phyloP scores from a whole-genome alignment of 1,284 basidiomycete species.

The Cryptococcus sp. region DNA sequence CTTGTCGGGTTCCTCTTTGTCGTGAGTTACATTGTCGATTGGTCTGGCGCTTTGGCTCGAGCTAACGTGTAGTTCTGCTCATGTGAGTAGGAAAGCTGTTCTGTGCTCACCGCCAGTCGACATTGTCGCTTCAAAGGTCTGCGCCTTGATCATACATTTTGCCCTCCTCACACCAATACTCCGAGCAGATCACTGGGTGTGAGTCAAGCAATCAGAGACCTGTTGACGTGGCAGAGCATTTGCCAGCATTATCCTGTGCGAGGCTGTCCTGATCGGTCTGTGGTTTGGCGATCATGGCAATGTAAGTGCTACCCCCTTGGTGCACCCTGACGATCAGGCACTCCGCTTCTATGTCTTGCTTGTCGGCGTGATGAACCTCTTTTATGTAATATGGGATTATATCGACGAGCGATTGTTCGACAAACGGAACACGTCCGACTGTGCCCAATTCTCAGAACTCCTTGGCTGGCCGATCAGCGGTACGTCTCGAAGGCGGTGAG shows the following conservation, averaged over 20 bases:
- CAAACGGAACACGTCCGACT: conserved; percentile 44
- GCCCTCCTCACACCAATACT: conserved; percentile 40
- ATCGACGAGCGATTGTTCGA: conserved; percentile 44
- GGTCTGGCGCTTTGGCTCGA: too few relatives aligned
- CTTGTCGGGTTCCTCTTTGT: conserved; percentile 42
- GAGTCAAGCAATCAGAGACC: conserved; percentile 6
- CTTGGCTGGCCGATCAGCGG: conserved; percentile 40
- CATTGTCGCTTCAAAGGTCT: conserved; percentile 45
- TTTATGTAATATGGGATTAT: conserved; percentile 47
- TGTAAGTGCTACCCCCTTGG: conserved; percentile 17
- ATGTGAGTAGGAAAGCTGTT: conserved; percentile 14
- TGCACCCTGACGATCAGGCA: conserved; percentile 23
- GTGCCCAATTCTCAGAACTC: conserved; percentile 41
- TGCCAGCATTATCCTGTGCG: conserved; percentile 37
- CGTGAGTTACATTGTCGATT: conserved; percentile 29
- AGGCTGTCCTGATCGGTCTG: conserved; percentile 43
- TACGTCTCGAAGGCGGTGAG: conserved; percentile 9
- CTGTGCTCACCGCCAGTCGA: conserved; percentile 23
- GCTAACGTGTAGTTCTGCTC: conserved; percentile 29
- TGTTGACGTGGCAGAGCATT: conserved; percentile 30
- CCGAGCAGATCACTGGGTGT: conserved; percentile 43
- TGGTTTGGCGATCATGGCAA: conserved; percentile 47
- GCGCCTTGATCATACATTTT: conserved; percentile 43
- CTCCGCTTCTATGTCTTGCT: conserved; percentile 41
- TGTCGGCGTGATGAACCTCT: conserved; percentile 43